A percentile compares a stretch with the other conserved stretches of the same genome.
phyloP scores from a whole-genome alignment of 441 rosid genomes.

The Adansonia rubrostipa region DNA sequence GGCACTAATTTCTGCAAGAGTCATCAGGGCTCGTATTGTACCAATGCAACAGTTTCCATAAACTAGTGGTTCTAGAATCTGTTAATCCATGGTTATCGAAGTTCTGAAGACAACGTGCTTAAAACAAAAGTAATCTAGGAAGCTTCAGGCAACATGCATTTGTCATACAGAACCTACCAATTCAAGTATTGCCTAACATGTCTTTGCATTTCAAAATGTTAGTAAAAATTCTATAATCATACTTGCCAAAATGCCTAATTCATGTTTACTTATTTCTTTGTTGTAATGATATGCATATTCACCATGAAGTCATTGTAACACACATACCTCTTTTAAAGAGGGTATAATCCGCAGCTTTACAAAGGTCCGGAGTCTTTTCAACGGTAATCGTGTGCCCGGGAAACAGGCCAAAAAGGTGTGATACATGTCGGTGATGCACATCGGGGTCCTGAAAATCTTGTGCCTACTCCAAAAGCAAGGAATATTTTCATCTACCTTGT shows the following conservation, averaged over 20 bases:
- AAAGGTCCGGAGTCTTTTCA: constrained; percentile 73
- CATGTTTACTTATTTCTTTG: neutral
- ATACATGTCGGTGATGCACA: constrained; percentile 84
- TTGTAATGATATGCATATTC: neutral
- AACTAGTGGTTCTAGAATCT: neutral
- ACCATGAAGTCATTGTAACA: neutral
- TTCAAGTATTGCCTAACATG: neutral
- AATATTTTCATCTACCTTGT: constrained; percentile 13
- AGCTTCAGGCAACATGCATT: neutral
- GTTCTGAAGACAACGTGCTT: neutral
- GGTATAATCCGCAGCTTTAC: constrained; percentile 71
- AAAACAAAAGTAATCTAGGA: neutral
- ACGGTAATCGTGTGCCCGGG: constrained; percentile 83
- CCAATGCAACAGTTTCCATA: neutral
- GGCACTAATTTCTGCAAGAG: constrained; percentile 2
- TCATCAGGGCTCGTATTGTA: constrained; percentile 7
- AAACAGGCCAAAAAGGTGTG: constrained; percentile 86
- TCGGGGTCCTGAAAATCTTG: constrained; percentile 84
- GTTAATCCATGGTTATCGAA: neutral
- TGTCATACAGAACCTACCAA: neutral
- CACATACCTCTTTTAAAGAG: constrained; percentile 78
- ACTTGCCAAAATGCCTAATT: neutral
- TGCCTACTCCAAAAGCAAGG: constrained; percentile 47
- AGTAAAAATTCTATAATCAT: neutral
- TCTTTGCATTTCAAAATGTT: constrained; percentile 6